phyloP scores from a whole-genome alignment of 768 basidiomycete species.

The Mycena floridula region DNA sequence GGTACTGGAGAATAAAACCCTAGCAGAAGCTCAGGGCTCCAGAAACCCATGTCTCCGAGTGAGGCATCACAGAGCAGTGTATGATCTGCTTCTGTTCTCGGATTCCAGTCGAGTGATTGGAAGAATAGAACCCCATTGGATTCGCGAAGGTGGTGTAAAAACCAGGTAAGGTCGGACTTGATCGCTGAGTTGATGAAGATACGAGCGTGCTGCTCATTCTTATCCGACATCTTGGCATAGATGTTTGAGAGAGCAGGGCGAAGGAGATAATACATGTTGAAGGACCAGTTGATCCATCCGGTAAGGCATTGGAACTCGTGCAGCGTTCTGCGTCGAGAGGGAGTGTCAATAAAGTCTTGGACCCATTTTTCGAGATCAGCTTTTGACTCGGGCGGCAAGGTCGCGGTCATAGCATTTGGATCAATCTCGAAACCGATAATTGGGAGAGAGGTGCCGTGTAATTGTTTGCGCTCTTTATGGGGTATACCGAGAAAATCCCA shows the following conservation, averaged over 20 bases:
- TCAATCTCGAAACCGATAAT: constrained; percentile 24
- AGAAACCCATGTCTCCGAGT: constrained; percentile 4
- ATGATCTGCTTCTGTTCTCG: background rate
- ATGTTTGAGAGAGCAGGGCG: constrained; percentile 14
- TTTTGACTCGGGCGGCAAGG: background rate
- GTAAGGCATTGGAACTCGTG: constrained; percentile 15
- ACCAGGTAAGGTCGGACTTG: background rate
- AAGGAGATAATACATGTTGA: constrained; percentile 19
- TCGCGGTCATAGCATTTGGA: constrained; percentile 1
- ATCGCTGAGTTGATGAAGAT: constrained; percentile 13
- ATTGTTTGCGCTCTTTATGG: constrained; percentile 13
- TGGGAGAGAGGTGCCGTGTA: constrained; percentile 7
- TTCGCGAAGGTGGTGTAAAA: constrained; percentile 4
- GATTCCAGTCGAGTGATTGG: constrained; percentile 1
- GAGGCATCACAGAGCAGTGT: constrained; percentile 5
- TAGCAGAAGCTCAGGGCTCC: constrained; percentile 2
- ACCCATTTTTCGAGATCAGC: background rate
- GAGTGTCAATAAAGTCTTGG: background rate
- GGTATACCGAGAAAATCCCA: constrained; percentile 10
- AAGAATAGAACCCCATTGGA: background rate
- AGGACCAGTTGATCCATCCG: constrained; percentile 21
- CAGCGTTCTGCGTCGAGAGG: constrained; percentile 6
- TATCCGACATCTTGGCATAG: constrained; percentile 19
- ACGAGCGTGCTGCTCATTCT: constrained; percentile 3
- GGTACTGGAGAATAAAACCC: constrained; percentile 4